Conservation (phyloP, 257 asterid species). For the Plantago elongata region DNA sequence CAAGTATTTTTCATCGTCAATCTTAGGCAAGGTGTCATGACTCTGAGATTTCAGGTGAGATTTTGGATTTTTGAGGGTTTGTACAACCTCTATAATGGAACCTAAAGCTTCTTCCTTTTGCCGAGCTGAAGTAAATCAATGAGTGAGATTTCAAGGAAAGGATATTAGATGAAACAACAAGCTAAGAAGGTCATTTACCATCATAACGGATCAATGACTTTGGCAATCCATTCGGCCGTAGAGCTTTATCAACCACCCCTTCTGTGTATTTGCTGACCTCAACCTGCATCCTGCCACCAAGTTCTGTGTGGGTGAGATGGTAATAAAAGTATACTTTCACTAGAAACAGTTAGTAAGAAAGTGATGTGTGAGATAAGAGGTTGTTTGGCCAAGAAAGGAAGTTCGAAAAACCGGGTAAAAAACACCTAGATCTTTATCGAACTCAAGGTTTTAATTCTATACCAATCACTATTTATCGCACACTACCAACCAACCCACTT, state of each 20-base stretch:
- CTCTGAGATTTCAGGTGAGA: slow-evolving; percentile 47
- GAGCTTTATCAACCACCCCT: slow-evolving; percentile 68
- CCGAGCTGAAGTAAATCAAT: slow-evolving; percentile 57
- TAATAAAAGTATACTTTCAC: not conserved
- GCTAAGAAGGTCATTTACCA: slow-evolving; percentile 34
- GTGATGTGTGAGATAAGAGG: not conserved
- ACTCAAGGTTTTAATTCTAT: no score
- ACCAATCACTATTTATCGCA: not conserved
- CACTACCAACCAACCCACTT: not conserved
- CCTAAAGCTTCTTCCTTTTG: slow-evolving; percentile 91
- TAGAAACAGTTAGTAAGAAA: not conserved
- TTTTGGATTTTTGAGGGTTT: slow-evolving; percentile 74
- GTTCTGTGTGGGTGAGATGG: slow-evolving; percentile 10
- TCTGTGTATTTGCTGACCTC: slow-evolving; percentile 99
- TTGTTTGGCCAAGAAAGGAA: no score
- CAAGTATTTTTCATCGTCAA: slow-evolving; percentile 44
- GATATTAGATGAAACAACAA: slow-evolving; percentile 16
- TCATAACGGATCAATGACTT: slow-evolving; percentile 93
- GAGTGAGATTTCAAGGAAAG: slow-evolving; percentile 18
- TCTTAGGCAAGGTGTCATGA: slow-evolving; percentile 33
- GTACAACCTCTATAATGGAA: slow-evolving; percentile 82
- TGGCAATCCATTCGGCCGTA: slow-evolving; percentile 92
- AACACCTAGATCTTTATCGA: no score
- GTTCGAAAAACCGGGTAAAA: no score
- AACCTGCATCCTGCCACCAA: slow-evolving; percentile 88